Evolutionary conservation across 139 green algal species (phyloP), one percentile per base, ranked within the genome.

Genomic region (Asterochloris erici): DNA sequence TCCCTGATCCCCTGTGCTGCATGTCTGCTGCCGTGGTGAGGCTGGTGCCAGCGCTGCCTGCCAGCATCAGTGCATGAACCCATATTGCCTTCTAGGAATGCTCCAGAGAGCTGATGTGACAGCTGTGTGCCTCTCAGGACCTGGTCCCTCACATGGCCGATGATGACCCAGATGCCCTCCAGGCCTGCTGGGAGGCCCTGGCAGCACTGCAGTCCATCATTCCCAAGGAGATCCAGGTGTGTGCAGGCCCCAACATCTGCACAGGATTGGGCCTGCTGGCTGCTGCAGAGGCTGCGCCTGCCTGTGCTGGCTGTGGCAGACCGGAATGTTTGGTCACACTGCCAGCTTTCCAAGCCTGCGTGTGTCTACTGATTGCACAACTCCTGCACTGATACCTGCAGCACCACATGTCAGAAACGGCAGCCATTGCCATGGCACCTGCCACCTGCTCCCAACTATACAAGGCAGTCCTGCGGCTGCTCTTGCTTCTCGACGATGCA

Each of bases 101-200:
- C n/a, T n/a, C 6, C 38, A 54, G 38, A 54, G 38, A 54, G 38
- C 38, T 54, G 38, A 54, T 54, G 38, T 54, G 38, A 54, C 38
- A 54, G 38, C 38, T 54, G 38, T 54, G 38, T 6, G 4, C 38
- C 38, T 54, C 38, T 54, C 66, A 71, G 66, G 66, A 21, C 21
- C 19, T 71, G 17, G 17, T 21, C 66, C 21, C 19, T 28, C 70
- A 54, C 63, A 38, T 97, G 47, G 82, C 87, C 0, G 92, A 94
- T 68, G 88, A 94, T 21, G 86, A 93, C 21, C 60, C 24, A 0
- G 81, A 82, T 15, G 77, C 90, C 26, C 77, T 96, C 54, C 19
- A 83, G n/a, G 84, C 89, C 1, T 86, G 82, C 24, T 98, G 94
- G 95, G 87, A 28, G n/a, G 70, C 70, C 70, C 26, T 76, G n/a